Percentiles rank a stretch among this genome's conserved stretches.
These are phyloP conservation scores for Gymnopilus dilepis DNA, from an alignment of 768 basidiomycete species.

Conservation along the genomic window DNA sequence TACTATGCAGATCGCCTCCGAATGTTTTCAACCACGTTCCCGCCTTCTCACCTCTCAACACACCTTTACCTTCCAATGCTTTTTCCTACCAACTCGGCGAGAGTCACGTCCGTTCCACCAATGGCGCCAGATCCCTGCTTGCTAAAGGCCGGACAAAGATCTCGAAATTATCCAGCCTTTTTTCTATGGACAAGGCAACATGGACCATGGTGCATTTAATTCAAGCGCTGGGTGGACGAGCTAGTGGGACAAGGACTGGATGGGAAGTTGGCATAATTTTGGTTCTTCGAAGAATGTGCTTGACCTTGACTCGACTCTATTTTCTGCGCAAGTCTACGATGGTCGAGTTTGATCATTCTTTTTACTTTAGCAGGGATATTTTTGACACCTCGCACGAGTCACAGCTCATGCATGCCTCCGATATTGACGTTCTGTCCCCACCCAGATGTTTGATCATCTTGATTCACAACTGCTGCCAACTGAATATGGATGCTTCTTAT, in stretches of 20 bases:
- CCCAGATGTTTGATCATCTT: conserved; percentile 1
- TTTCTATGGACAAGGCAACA: conserved; percentile 83
- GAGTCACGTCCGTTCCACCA: conserved; percentile 78
- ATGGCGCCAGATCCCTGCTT: conserved; percentile 85
- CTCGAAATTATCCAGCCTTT: conserved; percentile 64
- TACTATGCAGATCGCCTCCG: conserved; percentile 82
- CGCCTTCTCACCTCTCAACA: conserved; percentile 43
- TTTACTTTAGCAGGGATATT: conserved; percentile 11
- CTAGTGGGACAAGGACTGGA: conserved; percentile 78
- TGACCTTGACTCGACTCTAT: not conserved
- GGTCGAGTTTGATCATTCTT: conserved; percentile 2
- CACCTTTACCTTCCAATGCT: conserved; percentile 42
- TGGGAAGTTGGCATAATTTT: conserved; percentile 53
- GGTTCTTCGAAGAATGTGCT: not conserved
- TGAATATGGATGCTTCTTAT: too few species aligned
- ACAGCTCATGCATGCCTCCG: conserved; percentile 13
- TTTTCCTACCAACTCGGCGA: conserved; percentile 73
- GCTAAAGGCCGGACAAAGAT: conserved; percentile 67
- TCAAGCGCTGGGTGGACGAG: conserved; percentile 81
- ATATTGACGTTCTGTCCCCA: conserved; percentile 11
- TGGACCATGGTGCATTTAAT: conserved; percentile 80
- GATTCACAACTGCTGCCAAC: not conserved
- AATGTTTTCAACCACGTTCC: conserved; percentile 75
- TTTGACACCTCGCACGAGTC: too few species aligned
- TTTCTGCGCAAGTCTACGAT: too few species aligned